Evolutionary conservation across 108 stramenopile species (phyloP).

Genomic region (Cyclostephanos tholiformis): DNA sequence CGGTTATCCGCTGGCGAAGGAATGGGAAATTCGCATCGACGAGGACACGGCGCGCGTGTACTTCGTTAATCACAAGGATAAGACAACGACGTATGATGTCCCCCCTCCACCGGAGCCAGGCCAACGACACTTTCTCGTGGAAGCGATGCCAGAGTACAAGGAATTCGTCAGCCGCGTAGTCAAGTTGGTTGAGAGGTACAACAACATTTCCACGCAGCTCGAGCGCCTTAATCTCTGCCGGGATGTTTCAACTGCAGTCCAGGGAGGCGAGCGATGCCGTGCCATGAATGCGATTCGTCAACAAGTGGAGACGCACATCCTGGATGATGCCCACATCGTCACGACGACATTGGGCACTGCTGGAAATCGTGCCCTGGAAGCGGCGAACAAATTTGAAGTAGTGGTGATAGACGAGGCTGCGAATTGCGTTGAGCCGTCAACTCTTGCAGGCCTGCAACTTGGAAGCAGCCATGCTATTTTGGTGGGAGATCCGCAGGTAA

Average conservation of each 20-base stretch:
- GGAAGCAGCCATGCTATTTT: conserved; percentile 87
- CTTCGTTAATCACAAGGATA: conserved; percentile 89
- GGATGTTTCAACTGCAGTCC: conserved; percentile 21
- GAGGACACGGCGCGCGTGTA: conserved; percentile 68
- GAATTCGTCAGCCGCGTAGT: conserved; percentile 67
- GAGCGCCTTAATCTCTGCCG: conserved; percentile 65
- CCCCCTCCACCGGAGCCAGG: conserved; percentile 86
- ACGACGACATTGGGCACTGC: conserved; percentile 96
- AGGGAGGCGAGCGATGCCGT: conserved; percentile 29
- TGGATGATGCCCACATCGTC: conserved; percentile 92
- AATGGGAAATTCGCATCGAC: conserved; percentile 94
- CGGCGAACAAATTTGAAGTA: conserved; percentile 89
- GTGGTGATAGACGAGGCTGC: conserved; percentile 99
- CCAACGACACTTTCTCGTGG: conserved; percentile 58
- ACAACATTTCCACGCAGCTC: conserved; percentile 61
- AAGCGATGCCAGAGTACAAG: conserved; percentile 83
- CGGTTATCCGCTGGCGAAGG: conserved; percentile 72
- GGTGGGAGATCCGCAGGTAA: conserved; percentile 89
- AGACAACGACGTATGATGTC: conserved; percentile 74
- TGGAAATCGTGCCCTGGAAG: conserved; percentile 82
- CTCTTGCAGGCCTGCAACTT: conserved; percentile 90
- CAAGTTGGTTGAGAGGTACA: conserved; percentile 78
- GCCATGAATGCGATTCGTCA: conserved; percentile 56
- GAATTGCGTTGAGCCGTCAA: conserved; percentile 95
- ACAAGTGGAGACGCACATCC: conserved; percentile 74